Base-by-base conservation (phyloP, 2,329 filamentous ascomycete species). In the Fusarium mexicanum region DNA sequence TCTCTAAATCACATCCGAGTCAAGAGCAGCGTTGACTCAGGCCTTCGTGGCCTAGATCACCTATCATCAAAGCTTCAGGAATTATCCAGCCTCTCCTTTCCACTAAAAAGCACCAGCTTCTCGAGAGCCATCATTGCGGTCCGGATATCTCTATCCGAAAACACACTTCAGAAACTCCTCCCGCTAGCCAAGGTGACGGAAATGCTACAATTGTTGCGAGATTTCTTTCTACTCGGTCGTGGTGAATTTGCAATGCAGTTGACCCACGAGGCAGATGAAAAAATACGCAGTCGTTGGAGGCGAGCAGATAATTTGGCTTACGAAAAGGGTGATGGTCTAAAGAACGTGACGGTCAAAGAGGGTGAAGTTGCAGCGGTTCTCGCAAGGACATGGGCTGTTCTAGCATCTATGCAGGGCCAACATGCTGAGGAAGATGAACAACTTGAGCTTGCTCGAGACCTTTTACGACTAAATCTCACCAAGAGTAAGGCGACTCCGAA, bases 171-270 rank as follows among this genome's bases (percentile, higher is more conserved):
- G 60, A 92, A 93, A 77, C 86, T 98, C 1, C 83, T 99, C 8
- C 96, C 96, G 0, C 85, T 95, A 11, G 87, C 89, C 17, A 93
- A 90, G 76, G 94, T 98, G 8, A 85, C 94, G 11, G 92, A 96
- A 73, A 90, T 93, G 57, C 85, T 98, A 20, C 90, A 91, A 35
- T 86, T 98, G 14, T 86, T 98, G 3, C 89, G 95, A 54, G 92
- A 96, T 64, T 98, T 97, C 83, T 94, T 98, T 75, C 87, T 99
- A 6, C 87, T 99, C 1, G 92, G 93, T 2, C 90, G 94, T 40
- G 96, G 96, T 60, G 96, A 98, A 81, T 99, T 99, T 81, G 94
- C 95, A 26, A 91, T 96, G 83, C 92, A 93, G 1, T 84, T 99
- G 33, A 94, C 97, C 3, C 90, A 92, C 41, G 94, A 98, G 83